phyloP scores from a whole-genome alignment of 1,139 yeast genomes.

The Kodamaea plutei region DNA sequence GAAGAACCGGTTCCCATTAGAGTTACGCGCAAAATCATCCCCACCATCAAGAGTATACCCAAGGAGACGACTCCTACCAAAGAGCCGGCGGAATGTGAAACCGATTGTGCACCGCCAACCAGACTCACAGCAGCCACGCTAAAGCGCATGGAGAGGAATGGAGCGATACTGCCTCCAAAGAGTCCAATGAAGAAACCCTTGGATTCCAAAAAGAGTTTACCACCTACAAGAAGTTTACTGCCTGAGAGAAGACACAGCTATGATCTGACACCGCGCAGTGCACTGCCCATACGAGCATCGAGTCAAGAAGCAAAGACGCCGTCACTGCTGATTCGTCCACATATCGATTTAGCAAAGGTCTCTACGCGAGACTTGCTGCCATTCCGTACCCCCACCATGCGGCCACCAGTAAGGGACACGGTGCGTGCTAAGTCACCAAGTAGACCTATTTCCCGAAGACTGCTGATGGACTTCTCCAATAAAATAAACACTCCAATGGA shows the following conservation, averaged over 20 bases:
- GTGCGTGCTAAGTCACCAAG: no score
- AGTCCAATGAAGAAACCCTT: conserved; percentile 1
- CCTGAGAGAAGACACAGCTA: no score
- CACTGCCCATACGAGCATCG: no score
- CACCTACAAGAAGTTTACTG: conserved; percentile 1
- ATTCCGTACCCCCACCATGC: no score
- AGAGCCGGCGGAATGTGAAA: background rate
- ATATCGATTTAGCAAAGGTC: no score
- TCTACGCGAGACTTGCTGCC: no score
- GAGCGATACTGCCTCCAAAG: conserved; percentile 1
- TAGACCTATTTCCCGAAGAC: background rate
- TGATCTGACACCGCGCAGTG: no score
- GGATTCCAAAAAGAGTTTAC: background rate
- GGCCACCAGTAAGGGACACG: no score
- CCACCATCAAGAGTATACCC: conserved; percentile 11
- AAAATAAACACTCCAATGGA: background rate
- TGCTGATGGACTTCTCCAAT: conserved; percentile 1
- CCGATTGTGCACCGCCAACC: background rate
- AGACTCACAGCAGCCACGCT: conserved; percentile 7
- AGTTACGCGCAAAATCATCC: conserved; percentile 33
- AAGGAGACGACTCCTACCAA: no score
- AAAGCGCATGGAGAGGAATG: conserved; percentile 6
- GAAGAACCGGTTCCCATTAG: conserved; percentile 19
- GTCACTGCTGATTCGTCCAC: no score
- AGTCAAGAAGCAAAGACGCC: no score